Evolutionary conservation across 139 green algal species (phyloP), one percentile per base, ranked within the genome.

Genomic region (Chlorella vulgaris): DNA sequence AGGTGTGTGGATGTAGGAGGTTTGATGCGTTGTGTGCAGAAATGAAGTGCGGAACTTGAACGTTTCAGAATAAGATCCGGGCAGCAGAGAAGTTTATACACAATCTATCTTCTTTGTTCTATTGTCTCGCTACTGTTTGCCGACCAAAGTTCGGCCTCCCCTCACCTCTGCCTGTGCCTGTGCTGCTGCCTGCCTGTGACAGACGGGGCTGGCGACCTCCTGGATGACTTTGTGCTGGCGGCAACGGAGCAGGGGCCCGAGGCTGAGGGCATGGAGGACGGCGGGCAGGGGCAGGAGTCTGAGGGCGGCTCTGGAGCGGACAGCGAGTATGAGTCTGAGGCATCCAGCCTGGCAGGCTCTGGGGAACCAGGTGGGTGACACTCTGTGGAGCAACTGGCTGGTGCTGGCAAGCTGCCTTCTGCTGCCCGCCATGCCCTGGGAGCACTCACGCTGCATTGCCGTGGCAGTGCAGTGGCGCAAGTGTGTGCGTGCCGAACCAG

Each of bases 171-270:
- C 42, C 31, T 31, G 47, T 58, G 47, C 47, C 47, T 58, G 10
- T 10, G 47, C 15, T 58, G 47, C 47, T 58, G 47, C 13, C 47
- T 58, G 47, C 13, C 47, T 24, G 47, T 24, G 31, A 60, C 71
- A 36, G 62, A 83, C 50, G 88, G 83, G n/a, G 71, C 81, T 68
- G 90, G 84, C 28, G 91, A 94, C 70, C 86, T 93, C 80, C 67
- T 93, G 43, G 92, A 95, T 78, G 89, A 92, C 40, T 96, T 96
- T 84, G 89, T 94, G 70, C 79, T 91, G 35, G 76, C 76, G 0
- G 88, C 87, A 4, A 86, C 88, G 7, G 70, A 89, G 63, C 63
- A 76, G 38, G 19, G 2, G 29, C 65, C 39, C 3, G 70, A n/a
- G 22, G 51, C 58, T 3, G 58, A 60, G 3, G 58, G 24, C 26